phyloP scores from a whole-genome alignment of 1,139 yeast species.

The Suhomyces choctaworum region DNA sequence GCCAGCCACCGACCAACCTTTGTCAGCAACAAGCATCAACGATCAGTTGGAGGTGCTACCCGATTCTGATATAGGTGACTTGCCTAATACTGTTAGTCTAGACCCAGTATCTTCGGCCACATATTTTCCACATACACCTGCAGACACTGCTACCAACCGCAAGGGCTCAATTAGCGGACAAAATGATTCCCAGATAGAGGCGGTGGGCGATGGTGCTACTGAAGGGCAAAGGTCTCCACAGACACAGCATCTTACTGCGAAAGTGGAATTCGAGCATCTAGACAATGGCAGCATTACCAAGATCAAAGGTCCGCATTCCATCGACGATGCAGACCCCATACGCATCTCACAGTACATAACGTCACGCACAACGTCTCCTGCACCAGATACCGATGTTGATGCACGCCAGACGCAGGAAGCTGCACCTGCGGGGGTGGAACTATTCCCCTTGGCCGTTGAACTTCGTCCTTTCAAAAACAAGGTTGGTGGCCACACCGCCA shows the following conservation, averaged over 20 bases:
- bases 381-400: constrained; percentile 1
- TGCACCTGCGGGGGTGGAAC: constrained; percentile 15
- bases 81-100: constrained; percentile 15
- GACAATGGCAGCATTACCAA: constrained; percentile 34
- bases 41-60: not conserved
- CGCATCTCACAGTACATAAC: constrained; percentile 8
- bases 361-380: constrained; percentile 8
- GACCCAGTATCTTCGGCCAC: constrained; percentile 68
- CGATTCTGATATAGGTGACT: not conserved
- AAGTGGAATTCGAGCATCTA: constrained; percentile 38
- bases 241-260: constrained; percentile 39
- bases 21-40: not conserved
- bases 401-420: not conserved
- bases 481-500: constrained; percentile 98
- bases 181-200: not conserved
- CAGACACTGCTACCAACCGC: constrained; percentile 17
- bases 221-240: constrained; percentile 7
- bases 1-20: not conserved
- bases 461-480: constrained; percentile 84
- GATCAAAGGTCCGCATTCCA: constrained; percentile 14
- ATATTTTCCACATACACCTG: constrained; percentile 60
- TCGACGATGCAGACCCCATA: constrained; percentile 7
- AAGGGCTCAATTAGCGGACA: not conserved
- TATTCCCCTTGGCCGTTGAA: constrained; percentile 75
- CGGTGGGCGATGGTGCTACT: not conserved